Percentiles rank a stretch among this genome's conserved stretches.
Conservation (phyloP, 306 rosid species). For the Ziziphus jujuba region DNA sequence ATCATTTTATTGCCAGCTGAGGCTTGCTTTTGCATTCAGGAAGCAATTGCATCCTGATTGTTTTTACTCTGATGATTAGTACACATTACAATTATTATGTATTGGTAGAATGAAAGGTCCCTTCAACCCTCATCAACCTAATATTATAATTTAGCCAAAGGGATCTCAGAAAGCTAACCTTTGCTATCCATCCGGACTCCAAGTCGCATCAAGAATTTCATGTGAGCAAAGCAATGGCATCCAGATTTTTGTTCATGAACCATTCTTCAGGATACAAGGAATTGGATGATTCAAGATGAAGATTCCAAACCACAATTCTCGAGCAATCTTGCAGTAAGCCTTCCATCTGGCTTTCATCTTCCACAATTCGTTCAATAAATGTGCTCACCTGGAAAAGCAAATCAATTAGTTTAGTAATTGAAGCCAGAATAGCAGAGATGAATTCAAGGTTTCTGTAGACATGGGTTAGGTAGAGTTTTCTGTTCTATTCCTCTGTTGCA, state of each 20-base stretch:
- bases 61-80: not conserved
- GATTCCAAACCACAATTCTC: constrained; percentile 76
- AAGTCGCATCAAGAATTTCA: constrained; percentile 31
- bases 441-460: constrained; percentile 14
- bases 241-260: constrained; percentile 56
- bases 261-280: constrained; percentile 59
- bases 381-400: constrained; percentile 62
- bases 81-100: not conserved
- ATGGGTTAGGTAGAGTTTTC: not conserved
- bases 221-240: constrained; percentile 48
- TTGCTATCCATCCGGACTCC: constrained; percentile 20
- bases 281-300: constrained; percentile 43
- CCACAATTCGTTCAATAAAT: constrained; percentile 76
- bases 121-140: too few species aligned
- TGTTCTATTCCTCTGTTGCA: not conserved
- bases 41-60: not conserved
- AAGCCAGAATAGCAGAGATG: constrained; percentile 3
- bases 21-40: not conserved
- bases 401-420: constrained; percentile 23
- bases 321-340: constrained; percentile 65
- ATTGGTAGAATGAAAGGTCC: not conserved
- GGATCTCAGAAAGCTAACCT: constrained; percentile 13
- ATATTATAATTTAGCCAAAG: not conserved
- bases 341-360: constrained; percentile 96
- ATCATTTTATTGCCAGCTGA: not conserved